phyloP scores from a whole-genome alignment of 805 yeast genomes.

The Candida pseudofarinosa region DNA sequence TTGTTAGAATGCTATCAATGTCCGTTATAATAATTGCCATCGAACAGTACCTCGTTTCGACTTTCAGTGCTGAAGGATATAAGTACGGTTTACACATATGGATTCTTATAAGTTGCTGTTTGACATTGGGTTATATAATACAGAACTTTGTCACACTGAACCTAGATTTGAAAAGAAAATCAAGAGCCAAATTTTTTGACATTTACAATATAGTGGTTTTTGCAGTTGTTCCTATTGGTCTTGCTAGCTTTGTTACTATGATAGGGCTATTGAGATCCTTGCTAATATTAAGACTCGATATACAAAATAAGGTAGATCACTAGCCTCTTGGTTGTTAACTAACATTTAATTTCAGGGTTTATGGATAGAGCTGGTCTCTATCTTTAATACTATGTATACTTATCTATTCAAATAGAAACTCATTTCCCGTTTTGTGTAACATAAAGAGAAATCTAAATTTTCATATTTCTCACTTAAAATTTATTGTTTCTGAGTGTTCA shows the following conservation, averaged over 20 bases:
- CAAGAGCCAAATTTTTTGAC: slow-evolving; percentile 67
- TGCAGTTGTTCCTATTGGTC: slow-evolving; percentile 97
- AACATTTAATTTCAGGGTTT: not conserved
- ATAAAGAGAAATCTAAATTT: not conserved
- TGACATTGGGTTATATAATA: slow-evolving; percentile 74
- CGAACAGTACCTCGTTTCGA: slow-evolving; percentile 62
- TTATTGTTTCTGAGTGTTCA: not conserved
- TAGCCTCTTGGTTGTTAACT: not conserved
- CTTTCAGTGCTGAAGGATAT: slow-evolving; percentile 63
- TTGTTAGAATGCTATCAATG: slow-evolving; percentile 80
- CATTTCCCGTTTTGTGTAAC: not conserved
- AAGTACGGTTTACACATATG: slow-evolving; percentile 81
- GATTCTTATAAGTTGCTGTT: slow-evolving; percentile 82
- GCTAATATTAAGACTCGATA: slow-evolving; percentile 68
- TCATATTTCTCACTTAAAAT: not conserved
- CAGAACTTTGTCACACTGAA: slow-evolving; percentile 88
- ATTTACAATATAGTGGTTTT: slow-evolving; percentile 85
- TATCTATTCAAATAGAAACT: too few relatives aligned
- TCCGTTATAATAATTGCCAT: slow-evolving; percentile 67
- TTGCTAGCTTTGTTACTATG: slow-evolving; percentile 93
- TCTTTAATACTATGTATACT: not conserved
- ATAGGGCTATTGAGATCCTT: slow-evolving; percentile 72
- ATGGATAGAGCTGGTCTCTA: not conserved
- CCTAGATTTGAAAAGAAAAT: slow-evolving; percentile 46
- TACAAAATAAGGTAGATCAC: slow-evolving; percentile 11